A percentile compares a stretch with the other conserved stretches of the same genome.
Evolutionary conservation across 371 early-diverging fungal species (phyloP).

Genomic region (Mucor ambiguus): DNA sequence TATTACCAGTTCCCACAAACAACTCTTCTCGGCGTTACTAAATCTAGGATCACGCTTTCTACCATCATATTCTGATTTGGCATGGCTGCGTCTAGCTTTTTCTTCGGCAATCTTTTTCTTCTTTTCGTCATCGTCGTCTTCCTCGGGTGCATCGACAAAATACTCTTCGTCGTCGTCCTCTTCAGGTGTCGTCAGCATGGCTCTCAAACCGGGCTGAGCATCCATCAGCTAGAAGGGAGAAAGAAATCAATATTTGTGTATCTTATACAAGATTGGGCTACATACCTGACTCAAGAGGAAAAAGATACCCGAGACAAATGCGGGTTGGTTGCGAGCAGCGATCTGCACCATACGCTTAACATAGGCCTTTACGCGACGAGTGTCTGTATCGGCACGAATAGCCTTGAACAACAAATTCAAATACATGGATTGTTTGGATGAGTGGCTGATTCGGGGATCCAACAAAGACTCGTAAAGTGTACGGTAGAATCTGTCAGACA

Average conservation of each 20-base stretch:
- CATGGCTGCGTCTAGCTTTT: conserved; percentile 15
- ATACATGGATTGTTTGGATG: conserved; percentile 91
- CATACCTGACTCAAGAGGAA: conserved; percentile 81
- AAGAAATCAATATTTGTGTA: not conserved
- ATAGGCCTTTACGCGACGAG: conserved; percentile 80
- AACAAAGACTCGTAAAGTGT: conserved; percentile 86
- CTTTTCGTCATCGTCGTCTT: conserved; percentile 43
- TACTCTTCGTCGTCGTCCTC: conserved; percentile 72
- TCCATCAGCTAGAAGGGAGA: conserved; percentile 29
- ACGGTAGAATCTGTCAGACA: conserved; percentile 88
- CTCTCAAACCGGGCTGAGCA: conserved; percentile 53
- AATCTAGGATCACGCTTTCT: conserved; percentile 88
- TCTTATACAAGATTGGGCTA: not conserved
- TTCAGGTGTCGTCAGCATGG: conserved; percentile 72
- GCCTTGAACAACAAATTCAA: conserved; percentile 90
- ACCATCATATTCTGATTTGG: conserved; percentile 71
- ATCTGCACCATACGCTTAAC: conserved; percentile 89
- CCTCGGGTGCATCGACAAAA: conserved; percentile 51
- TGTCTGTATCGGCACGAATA: conserved; percentile 73
- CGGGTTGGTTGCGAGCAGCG: conserved; percentile 74
- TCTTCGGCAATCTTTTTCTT: conserved; percentile 16
- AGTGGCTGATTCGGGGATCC: conserved; percentile 76
- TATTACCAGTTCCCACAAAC: conserved; percentile 89
- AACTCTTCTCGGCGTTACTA: conserved; percentile 77
- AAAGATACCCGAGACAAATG: conserved; percentile 85